phyloP scores from a whole-genome alignment of 2,329 filamentous ascomycete species.

The Penicillium thymicola region DNA sequence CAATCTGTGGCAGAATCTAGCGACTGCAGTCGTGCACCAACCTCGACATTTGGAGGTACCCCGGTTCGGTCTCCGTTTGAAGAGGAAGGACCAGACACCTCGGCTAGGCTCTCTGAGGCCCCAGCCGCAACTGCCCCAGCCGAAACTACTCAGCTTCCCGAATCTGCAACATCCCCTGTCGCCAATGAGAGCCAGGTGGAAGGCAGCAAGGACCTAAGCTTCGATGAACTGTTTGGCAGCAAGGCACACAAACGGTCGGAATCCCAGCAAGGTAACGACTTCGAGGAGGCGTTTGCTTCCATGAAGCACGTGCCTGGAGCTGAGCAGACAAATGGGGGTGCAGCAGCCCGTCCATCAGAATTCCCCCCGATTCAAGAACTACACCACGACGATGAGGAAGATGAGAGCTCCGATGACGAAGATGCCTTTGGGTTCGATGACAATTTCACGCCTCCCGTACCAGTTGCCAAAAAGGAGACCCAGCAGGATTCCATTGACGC shows the following conservation, averaged over 20 bases:
- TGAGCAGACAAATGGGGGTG: slow-evolving; percentile 34
- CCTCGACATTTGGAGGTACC: slow-evolving; percentile 15
- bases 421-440: slow-evolving; percentile 73
- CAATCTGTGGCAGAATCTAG: slow-evolving; percentile 20
- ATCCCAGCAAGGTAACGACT: slow-evolving; percentile 47
- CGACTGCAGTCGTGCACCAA: slow-evolving; percentile 20
- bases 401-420: slow-evolving; percentile 71
- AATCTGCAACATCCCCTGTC: slow-evolving; percentile 47
- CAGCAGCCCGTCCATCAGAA: slow-evolving; percentile 53
- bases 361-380: slow-evolving; percentile 93
- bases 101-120: slow-evolving; percentile 21
- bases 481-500: slow-evolving; percentile 36
- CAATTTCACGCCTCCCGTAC: slow-evolving; percentile 71
- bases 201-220: slow-evolving; percentile 37
- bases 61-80: slow-evolving; percentile 35
- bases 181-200: slow-evolving; percentile 23
- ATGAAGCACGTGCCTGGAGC: slow-evolving; percentile 49
- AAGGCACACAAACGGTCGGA: slow-evolving; percentile 43
- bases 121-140: slow-evolving; percentile 14
- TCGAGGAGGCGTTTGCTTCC: slow-evolving; percentile 47
- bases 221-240: slow-evolving; percentile 47
- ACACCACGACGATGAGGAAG: slow-evolving; percentile 77
- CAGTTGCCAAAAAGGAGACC: slow-evolving; percentile 30
- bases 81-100: slow-evolving; percentile 28
- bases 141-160: slow-evolving; percentile 14